phyloP scores from a whole-genome alignment of 2,329 filamentous ascomycete species.

The Colletotrichum sp. region DNA sequence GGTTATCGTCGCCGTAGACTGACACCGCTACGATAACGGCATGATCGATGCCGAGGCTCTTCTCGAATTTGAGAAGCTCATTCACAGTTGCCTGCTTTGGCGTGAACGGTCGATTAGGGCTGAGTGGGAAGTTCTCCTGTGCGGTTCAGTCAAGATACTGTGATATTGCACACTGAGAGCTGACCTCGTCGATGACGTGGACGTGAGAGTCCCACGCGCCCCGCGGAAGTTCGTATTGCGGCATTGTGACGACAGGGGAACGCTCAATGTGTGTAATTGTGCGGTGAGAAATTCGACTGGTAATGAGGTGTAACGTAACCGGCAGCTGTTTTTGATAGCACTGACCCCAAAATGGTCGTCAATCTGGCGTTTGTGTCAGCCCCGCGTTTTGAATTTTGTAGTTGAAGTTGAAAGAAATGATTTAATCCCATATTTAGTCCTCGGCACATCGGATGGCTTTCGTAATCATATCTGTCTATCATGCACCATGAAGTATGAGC shows the following conservation, averaged over 20 bases:
- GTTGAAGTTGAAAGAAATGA: background rate
- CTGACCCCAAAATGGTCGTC: background rate
- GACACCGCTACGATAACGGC: background rate
- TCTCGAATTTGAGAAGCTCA: background rate
- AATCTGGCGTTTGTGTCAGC: background rate
- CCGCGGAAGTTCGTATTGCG: background rate
- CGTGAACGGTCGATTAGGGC: background rate
- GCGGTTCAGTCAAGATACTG: background rate
- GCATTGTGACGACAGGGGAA: background rate
- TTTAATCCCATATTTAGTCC: background rate
- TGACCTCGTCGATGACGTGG: background rate
- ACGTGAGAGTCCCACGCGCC: background rate
- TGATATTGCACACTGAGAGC: background rate
- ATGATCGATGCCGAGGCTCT: background rate
- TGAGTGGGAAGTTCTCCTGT: background rate
- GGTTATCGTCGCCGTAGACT: background rate
- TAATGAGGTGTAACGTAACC: too few species aligned
- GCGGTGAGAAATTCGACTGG: too few species aligned
- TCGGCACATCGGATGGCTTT: background rate
- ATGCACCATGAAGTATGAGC: background rate
- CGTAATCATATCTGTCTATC: background rate
- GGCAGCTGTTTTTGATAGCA: too few species aligned
- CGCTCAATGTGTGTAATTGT: background rate
- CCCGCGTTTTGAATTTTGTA: rapidly evolving
- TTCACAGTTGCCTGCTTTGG: background rate